These are phyloP conservation scores for Wickerhamiella infanticola DNA, from an alignment of 1,139 yeast genomes.

Conservation along the genomic window DNA sequence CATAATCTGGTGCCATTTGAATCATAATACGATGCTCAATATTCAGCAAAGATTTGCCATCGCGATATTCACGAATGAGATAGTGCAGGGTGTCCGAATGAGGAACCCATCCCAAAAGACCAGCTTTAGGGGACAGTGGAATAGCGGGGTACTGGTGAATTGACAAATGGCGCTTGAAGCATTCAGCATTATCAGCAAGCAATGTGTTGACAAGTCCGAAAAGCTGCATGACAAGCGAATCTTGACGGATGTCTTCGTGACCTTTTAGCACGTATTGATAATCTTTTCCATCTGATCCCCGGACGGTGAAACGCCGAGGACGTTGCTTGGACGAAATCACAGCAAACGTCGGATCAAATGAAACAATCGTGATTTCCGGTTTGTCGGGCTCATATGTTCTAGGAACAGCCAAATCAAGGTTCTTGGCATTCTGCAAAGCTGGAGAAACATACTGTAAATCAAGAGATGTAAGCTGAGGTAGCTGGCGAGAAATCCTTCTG, in stretches of 20 bases:
- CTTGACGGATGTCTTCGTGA: slow-evolving; percentile 96
- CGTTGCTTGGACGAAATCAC: slow-evolving; percentile 95
- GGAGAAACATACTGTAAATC: slow-evolving; percentile 94
- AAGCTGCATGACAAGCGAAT: slow-evolving; percentile 92
- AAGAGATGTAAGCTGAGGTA: slow-evolving; percentile 72
- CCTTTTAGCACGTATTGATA: slow-evolving; percentile 77
- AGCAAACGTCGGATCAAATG: slow-evolving; percentile 67
- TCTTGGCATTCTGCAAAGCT: slow-evolving; percentile 57
- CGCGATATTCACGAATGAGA: slow-evolving; percentile 81
- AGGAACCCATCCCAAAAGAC: slow-evolving; percentile 92
- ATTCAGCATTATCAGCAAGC: slow-evolving; percentile 79
- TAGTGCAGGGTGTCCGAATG: slow-evolving; percentile 95
- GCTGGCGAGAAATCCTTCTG: slow-evolving; percentile 74
- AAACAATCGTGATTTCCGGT: slow-evolving; percentile 54
- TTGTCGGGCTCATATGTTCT: slow-evolving; percentile 85
- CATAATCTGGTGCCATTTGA: slow-evolving; percentile 98
- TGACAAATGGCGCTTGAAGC: slow-evolving; percentile 88
- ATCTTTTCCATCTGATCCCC: slow-evolving; percentile 85
- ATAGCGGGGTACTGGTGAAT: slow-evolving; percentile 86
- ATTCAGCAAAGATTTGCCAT: slow-evolving; percentile 73
- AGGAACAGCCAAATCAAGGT: slow-evolving; percentile 81
- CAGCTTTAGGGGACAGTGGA: slow-evolving; percentile 95
- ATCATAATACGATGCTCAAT: slow-evolving; percentile 92
- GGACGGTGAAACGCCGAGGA: slow-evolving; percentile 66
- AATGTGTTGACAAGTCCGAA: slow-evolving; percentile 90